phyloP scores from a whole-genome alignment of 2,329 filamentous ascomycete genomes.

The Fusarium algeriense region DNA sequence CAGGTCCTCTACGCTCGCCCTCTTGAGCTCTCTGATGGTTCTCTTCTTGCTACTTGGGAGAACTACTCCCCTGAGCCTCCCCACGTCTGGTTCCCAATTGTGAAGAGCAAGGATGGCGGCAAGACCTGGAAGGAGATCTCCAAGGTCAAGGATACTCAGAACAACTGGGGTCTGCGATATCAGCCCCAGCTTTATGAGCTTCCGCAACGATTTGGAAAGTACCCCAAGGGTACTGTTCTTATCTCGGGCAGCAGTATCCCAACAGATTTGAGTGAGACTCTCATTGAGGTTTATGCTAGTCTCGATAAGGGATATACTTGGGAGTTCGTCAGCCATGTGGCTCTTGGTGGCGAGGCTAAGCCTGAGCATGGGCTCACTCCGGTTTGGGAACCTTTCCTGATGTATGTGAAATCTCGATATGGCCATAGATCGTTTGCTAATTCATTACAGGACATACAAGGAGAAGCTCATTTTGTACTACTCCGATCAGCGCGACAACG shows the following conservation, averaged over 20 bases:
- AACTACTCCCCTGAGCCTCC: constrained; percentile 69
- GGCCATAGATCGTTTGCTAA: neutral
- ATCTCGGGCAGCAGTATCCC: constrained; percentile 71
- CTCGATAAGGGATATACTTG: constrained; percentile 71
- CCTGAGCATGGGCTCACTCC: constrained; percentile 75
- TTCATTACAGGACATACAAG: constrained; percentile 60
- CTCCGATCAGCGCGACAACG: constrained; percentile 74
- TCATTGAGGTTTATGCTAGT: constrained; percentile 78
- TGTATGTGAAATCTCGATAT: constrained; percentile 46
- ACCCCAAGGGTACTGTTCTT: constrained; percentile 72
- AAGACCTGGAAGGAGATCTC: constrained; percentile 73
- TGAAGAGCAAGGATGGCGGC: constrained; percentile 65
- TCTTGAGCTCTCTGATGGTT: constrained; percentile 59
- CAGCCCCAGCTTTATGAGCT: constrained; percentile 78
- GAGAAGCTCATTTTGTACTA: constrained; percentile 75
- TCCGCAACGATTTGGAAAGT: constrained; percentile 67
- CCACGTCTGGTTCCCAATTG: constrained; percentile 66
- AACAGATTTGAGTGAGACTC: constrained; percentile 69
- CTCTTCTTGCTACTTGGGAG: constrained; percentile 66
- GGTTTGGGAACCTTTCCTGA: constrained; percentile 79
- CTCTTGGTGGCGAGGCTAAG: constrained; percentile 70
- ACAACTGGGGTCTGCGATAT: constrained; percentile 74
- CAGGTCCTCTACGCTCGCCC: constrained; percentile 60
- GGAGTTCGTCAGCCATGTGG: constrained; percentile 76
- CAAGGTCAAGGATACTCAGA: constrained; percentile 71